phyloP scores from a whole-genome alignment of 2,329 filamentous ascomycete species.

The Mariannaea sp. region DNA sequence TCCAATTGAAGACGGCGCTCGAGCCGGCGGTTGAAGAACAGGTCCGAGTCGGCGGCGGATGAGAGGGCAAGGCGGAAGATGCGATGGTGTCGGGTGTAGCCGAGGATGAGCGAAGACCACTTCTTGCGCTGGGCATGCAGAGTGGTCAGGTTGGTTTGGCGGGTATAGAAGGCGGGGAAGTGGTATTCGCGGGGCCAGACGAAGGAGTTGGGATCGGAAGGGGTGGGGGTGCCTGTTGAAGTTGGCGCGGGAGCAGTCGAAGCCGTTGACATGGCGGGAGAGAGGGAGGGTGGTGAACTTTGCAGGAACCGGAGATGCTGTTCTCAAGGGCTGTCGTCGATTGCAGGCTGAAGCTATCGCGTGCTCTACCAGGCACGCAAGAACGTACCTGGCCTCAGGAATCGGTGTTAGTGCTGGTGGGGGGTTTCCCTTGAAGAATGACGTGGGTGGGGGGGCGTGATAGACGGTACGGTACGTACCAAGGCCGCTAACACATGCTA shows the following conservation, averaged over 20 bases:
- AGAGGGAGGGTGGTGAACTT: not conserved
- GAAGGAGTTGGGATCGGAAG: conserved; percentile 46
- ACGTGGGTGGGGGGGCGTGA: not conserved
- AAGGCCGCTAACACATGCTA: too few relatives aligned
- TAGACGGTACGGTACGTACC: not conserved
- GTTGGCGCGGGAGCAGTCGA: not conserved
- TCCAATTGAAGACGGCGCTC: conserved; percentile 54
- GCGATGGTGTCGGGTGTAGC: conserved; percentile 80
- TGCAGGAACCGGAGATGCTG: not conserved
- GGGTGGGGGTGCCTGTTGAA: conserved; percentile 7
- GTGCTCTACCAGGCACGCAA: too few relatives aligned
- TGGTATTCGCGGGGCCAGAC: conserved; percentile 67
- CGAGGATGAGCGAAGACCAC: conserved; percentile 84
- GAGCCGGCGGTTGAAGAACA: conserved; percentile 64
- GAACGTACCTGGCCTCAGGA: too few relatives aligned
- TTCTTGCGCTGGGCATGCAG: conserved; percentile 77
- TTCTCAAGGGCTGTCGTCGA: not conserved
- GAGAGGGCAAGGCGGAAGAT: conserved; percentile 75
- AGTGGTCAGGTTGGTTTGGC: conserved; percentile 74
- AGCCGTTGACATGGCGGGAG: conserved; percentile 10
- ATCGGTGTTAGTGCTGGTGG: too few relatives aligned
- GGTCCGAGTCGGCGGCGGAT: conserved; percentile 55
- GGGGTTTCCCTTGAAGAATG: not conserved
- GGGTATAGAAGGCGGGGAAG: conserved; percentile 87
- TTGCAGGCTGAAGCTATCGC: conserved; percentile 10